Percentiles rank a stretch among this genome's conserved stretches.
Conservation (phyloP, 495 filamentous ascomycete genomes). For the Podospora fimiseda region DNA sequence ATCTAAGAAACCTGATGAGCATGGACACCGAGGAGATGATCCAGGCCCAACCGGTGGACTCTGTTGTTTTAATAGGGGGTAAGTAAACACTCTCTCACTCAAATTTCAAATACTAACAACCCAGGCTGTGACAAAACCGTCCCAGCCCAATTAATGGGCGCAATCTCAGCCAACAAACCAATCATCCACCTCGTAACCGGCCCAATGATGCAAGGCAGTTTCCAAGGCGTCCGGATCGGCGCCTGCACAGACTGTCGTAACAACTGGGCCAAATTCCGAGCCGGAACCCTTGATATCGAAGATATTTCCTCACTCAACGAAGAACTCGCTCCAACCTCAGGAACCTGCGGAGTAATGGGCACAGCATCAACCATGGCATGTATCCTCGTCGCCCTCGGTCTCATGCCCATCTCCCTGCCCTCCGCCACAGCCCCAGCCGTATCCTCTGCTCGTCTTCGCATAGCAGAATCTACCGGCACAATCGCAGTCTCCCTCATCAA, state of each 20-base stretch:
- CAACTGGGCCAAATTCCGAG: constrained; percentile 61
- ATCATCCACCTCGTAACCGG: constrained; percentile 57
- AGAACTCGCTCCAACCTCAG: constrained; percentile 59
- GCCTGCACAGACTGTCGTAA: constrained; percentile 63
- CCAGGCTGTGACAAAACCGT: constrained; percentile 63
- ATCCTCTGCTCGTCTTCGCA: constrained; percentile 55
- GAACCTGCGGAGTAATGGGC: constrained; percentile 66
- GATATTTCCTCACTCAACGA: constrained; percentile 61
- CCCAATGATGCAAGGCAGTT: constrained; percentile 62
- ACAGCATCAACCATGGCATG: constrained; percentile 68
- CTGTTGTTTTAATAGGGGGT: constrained; percentile 60
- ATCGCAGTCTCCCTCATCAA: constrained; percentile 40
- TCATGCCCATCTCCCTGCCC: constrained; percentile 50
- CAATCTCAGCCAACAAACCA: constrained; percentile 63
- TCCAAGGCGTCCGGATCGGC: constrained; percentile 51
- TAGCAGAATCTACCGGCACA: constrained; percentile 58
- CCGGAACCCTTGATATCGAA: constrained; percentile 56
- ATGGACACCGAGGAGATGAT: constrained; percentile 74
- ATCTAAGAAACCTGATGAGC: constrained; percentile 60
- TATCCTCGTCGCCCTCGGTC: constrained; percentile 53
- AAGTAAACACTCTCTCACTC: constrained; percentile 5
- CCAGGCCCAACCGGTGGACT: constrained; percentile 56
- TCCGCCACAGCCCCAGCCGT: constrained; percentile 58
- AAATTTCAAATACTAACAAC: neutral
- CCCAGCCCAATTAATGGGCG: constrained; percentile 63